Percentiles rank a stretch among this genome's conserved stretches.
Conservation (phyloP, 768 basidiomycete genomes). For the Suillus clintonianus region DNA sequence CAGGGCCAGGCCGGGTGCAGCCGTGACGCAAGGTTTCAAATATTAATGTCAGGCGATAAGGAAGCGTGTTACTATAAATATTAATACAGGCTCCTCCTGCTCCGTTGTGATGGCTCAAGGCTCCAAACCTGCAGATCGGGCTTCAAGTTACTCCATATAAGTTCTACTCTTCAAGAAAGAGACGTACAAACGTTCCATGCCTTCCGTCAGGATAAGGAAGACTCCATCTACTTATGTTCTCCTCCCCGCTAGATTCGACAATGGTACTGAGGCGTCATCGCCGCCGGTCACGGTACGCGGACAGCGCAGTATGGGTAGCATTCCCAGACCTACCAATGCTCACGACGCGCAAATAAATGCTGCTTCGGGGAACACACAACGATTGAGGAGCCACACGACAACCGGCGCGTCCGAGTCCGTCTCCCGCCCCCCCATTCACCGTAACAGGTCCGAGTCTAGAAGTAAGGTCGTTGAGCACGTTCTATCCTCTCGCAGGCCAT, state of each 20-base stretch:
- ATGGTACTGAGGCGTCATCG: background rate
- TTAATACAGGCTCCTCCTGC: background rate
- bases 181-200: slow-evolving; percentile 33
- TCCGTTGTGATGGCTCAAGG: background rate
- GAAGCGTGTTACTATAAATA: background rate
- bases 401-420: slow-evolving; percentile 4
- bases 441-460: slow-evolving; percentile 6
- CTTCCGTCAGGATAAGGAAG: slow-evolving; percentile 49
- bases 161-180: background rate
- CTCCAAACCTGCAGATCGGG: background rate
- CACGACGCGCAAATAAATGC: background rate
- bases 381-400: slow-evolving; percentile 2
- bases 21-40: background rate
- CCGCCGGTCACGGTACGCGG: background rate
- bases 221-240: background rate
- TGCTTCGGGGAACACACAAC: background rate
- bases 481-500: background rate
- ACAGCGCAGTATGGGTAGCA: background rate
- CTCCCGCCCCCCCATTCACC: background rate
- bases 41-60: background rate
- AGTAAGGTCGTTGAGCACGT: slow-evolving; percentile 14
- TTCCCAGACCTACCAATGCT: background rate
- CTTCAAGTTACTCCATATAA: background rate
- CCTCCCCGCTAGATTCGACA: background rate
- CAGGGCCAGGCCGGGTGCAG: background rate